Evolutionary conservation across 139 green algal species (phyloP).

Genomic region (Yamagishiella unicocca): DNA sequence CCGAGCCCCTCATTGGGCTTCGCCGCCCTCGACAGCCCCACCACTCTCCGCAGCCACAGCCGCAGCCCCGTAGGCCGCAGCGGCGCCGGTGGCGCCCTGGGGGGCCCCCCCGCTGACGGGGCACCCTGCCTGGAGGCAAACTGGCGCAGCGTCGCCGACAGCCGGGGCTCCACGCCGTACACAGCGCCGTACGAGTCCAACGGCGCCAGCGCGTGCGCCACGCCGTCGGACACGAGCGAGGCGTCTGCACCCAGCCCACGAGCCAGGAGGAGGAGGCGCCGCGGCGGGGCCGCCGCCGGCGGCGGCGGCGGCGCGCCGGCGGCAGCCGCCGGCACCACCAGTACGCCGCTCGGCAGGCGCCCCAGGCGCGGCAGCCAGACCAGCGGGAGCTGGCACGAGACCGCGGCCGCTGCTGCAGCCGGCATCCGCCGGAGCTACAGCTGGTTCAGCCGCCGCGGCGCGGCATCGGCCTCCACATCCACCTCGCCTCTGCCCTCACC

Average conservation of each 20-base stretch:
- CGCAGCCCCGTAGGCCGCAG: neutral
- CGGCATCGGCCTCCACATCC: neutral
- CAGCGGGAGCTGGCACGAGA: neutral
- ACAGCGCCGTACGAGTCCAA: neutral
- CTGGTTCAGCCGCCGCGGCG: neutral
- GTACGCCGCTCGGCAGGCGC: neutral
- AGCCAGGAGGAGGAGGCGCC: neutral
- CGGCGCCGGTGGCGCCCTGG: neutral
- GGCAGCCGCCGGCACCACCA: neutral
- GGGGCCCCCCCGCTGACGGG: no score
- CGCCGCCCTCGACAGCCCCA: neutral
- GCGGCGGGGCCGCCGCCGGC: neutral
- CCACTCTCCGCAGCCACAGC: neutral
- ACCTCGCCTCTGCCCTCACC: neutral
- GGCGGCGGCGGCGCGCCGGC: neutral
- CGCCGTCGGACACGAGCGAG: neutral
- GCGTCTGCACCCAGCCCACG: neutral
- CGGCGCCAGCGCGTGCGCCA: neutral
- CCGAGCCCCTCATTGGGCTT: slow-evolving; percentile 6
- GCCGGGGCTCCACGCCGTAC: slow-evolving; percentile 4
- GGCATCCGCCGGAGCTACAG: no score
- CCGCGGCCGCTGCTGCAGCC: neutral
- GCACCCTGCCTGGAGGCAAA: neutral
- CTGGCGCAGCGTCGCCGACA: neutral
- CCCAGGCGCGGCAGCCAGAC: neutral